A percentile compares a stretch with the other conserved stretches of the same genome.
Conservation (phyloP, 1,284 basidiomycete species). For the Ganoderma meredithae region DNA sequence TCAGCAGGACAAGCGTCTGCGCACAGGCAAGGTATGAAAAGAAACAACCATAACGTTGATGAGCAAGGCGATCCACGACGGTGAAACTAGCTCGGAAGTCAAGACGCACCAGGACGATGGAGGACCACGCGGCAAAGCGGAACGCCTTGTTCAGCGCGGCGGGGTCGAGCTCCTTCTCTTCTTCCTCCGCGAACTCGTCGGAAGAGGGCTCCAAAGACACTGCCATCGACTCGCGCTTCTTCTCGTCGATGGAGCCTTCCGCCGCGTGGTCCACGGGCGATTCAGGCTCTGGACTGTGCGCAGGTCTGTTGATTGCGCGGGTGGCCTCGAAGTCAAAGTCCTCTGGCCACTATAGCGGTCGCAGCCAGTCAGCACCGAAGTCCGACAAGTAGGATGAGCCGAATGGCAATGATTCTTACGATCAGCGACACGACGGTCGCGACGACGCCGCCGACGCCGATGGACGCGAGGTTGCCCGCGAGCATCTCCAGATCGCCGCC, state of each 20-base stretch:
- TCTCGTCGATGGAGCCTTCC: conserved; percentile 35
- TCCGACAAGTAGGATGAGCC: not conserved
- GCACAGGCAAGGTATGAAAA: not conserved
- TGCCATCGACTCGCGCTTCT: conserved; percentile 43
- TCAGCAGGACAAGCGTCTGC: conserved; percentile 69
- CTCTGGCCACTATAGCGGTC: conserved; percentile 69
- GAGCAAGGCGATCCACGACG: not conserved
- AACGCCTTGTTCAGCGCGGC: conserved; percentile 74
- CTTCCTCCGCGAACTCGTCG: conserved; percentile 46
- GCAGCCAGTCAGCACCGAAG: not conserved
- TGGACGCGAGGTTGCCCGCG: conserved; percentile 88
- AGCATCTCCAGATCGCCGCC: conserved; percentile 84
- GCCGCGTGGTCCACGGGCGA: conserved; percentile 25
- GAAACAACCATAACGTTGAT: not conserved
- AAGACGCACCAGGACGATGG: conserved; percentile 65
- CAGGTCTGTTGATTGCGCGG: conserved; percentile 71
- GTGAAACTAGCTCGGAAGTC: conserved; percentile 34
- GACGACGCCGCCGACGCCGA: conserved; percentile 84
- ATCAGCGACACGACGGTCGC: conserved; percentile 69
- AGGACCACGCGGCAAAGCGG: conserved; percentile 78
- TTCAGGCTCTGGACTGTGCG: conserved; percentile 29
- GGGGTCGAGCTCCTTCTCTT: conserved; percentile 68
- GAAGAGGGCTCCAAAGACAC: conserved; percentile 43
- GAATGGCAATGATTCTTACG: conserved; percentile 44
- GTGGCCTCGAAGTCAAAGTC: conserved; percentile 84